A percentile compares a stretch with the other conserved stretches of the same genome.
These are phyloP conservation scores for Gentiana macrophylla DNA, from an alignment of 257 asterid species.

Conservation along the genomic window DNA sequence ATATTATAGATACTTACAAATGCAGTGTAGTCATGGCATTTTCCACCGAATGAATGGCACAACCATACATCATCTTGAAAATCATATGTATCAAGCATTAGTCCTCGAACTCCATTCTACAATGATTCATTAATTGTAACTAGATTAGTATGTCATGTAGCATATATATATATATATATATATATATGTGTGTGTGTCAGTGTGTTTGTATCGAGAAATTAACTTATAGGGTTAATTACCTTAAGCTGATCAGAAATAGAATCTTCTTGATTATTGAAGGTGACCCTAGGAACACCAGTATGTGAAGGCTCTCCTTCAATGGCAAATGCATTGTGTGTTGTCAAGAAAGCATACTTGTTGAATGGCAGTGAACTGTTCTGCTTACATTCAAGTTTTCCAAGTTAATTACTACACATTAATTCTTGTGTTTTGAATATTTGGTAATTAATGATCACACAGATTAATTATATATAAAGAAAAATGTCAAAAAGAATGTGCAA, in stretches of 20 bases:
- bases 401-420: too few relatives aligned
- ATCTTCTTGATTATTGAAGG: constrained; percentile 74
- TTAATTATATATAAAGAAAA: too few relatives aligned
- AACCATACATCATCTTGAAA: constrained; percentile 66
- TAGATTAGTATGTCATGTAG: too few relatives aligned
- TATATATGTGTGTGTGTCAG: too few relatives aligned
- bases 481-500: too few relatives aligned
- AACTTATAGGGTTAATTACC: constrained; percentile 16
- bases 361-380: constrained; percentile 78
- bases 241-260: constrained; percentile 56
- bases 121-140: not conserved
- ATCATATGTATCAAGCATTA: constrained; percentile 83
- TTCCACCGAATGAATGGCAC: constrained; percentile 79
- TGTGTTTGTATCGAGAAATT: too few relatives aligned
- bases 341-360: constrained; percentile 75
- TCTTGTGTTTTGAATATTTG: too few relatives aligned
- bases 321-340: constrained; percentile 74
- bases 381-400: not conserved
- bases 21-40: constrained; percentile 66
- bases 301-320: constrained; percentile 44
- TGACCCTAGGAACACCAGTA: constrained; percentile 41
- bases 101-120: constrained; percentile 80
- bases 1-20: constrained; percentile 29
- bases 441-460: too few relatives aligned
- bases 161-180: too few relatives aligned